Evolutionary conservation across 2,329 filamentous ascomycete species (phyloP).

Genomic region (Allantophomopsis lycopodina): DNA sequence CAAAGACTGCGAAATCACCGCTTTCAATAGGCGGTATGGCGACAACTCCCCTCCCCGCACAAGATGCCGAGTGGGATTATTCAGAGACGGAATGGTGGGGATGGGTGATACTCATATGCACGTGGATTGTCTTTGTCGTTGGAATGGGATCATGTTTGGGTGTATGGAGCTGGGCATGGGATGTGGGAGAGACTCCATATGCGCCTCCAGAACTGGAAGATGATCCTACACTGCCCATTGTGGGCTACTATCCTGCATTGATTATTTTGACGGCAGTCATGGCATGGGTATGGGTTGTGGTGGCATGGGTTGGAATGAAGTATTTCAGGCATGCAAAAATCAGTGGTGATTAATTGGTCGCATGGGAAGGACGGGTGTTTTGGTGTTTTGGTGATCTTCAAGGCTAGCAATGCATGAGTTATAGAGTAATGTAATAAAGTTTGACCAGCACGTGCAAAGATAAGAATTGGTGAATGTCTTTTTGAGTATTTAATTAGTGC

Average conservation of each 20-base stretch:
- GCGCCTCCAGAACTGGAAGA: constrained; percentile 91
- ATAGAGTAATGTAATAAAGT: no score
- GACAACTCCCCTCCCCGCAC: constrained; percentile 26
- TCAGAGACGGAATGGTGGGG: constrained; percentile 96
- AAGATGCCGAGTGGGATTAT: constrained; percentile 67
- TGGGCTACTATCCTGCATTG: constrained; percentile 91
- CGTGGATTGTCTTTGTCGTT: constrained; percentile 91
- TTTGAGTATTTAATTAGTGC: no score
- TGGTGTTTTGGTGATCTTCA: no score
- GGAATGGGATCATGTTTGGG: constrained; percentile 94
- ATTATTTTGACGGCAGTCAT: constrained; percentile 90
- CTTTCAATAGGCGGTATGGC: constrained; percentile 40
- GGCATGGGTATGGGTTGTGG: constrained; percentile 97
- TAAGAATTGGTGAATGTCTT: no score
- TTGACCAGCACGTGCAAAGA: no score
- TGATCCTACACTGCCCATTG: constrained; percentile 86
- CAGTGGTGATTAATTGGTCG: constrained; percentile 15
- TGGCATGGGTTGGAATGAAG: constrained; percentile 98
- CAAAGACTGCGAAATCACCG: constrained; percentile 36
- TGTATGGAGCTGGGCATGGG: constrained; percentile 98
- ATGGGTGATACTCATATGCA: constrained; percentile 80
- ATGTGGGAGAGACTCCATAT: constrained; percentile 91
- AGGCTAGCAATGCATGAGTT: no score
- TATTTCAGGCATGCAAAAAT: constrained; percentile 98
- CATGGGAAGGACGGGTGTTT: no score